These are phyloP conservation scores for Amylostereum areolatum DNA, from an alignment of 1,284 basidiomycete species.

Conservation along the genomic window DNA sequence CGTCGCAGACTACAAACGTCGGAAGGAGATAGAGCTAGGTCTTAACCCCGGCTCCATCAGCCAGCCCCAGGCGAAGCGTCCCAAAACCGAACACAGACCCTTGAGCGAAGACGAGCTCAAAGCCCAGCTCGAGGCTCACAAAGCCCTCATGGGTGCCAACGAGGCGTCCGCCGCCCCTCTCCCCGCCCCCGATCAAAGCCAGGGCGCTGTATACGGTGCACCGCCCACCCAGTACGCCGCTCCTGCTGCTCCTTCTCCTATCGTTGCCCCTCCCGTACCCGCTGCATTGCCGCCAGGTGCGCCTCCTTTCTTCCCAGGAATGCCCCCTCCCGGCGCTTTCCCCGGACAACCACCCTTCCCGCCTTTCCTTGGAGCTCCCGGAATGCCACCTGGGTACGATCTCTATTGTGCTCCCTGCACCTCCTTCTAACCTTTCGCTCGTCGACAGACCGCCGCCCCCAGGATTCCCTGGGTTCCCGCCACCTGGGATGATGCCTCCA, in stretches of 20 bases:
- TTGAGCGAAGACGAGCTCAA: conserved; percentile 81
- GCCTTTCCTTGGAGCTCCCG: conserved; percentile 26
- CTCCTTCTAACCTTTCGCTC: conserved; percentile 9
- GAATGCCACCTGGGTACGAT: conserved; percentile 39
- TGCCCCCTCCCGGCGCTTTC: conserved; percentile 33
- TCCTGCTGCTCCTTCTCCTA: conserved; percentile 37
- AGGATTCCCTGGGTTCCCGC: conserved; percentile 32
- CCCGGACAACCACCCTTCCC: conserved; percentile 31
- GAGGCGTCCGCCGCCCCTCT: conserved; percentile 31
- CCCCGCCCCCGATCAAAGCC: conserved; percentile 28
- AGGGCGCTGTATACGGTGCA: conserved; percentile 60
- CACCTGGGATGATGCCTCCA: conserved; percentile 29
- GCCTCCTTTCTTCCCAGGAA: conserved; percentile 28
- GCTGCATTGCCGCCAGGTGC: conserved; percentile 29
- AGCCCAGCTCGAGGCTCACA: conserved; percentile 85
- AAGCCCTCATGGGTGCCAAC: conserved; percentile 81
- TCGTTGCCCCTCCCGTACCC: conserved; percentile 22
- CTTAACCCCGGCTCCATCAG: conserved; percentile 76
- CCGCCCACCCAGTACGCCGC: conserved; percentile 60
- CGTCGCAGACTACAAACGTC: conserved; percentile 90
- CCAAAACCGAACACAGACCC: conserved; percentile 78
- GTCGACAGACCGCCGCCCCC: conserved; percentile 35
- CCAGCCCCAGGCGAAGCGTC: conserved; percentile 73
- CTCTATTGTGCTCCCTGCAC: not conserved
- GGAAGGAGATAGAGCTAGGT: conserved; percentile 89